Evolutionary conservation across 2,329 filamentous ascomycete species (phyloP).

Genomic region (Talaromyces sp.): DNA sequence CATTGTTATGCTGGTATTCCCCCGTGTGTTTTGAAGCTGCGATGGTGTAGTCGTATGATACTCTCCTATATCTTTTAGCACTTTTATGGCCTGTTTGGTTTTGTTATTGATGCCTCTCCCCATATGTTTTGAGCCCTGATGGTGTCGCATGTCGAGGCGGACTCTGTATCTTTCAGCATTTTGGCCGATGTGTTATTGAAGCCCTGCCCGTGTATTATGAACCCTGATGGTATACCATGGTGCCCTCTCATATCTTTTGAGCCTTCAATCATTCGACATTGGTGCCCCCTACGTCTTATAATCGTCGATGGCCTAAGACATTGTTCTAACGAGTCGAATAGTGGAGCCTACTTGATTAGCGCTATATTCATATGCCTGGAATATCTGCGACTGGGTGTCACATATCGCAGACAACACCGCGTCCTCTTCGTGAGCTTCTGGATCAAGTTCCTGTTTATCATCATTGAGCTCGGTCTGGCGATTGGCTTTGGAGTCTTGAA

Average conservation of each 20-base stretch:
- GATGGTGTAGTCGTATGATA: background rate
- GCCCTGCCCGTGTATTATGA: background rate
- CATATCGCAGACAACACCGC: slow-evolving; percentile 68
- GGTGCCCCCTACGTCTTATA: background rate
- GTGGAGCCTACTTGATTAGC: slow-evolving; percentile 74
- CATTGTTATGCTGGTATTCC: background rate
- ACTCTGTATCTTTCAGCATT: too few relatives aligned
- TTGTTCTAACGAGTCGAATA: slow-evolving; percentile 21
- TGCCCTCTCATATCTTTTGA: background rate
- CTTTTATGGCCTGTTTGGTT: background rate
- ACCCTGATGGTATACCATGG: background rate
- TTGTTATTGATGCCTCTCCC: background rate
- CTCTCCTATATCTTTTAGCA: background rate
- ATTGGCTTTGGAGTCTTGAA: slow-evolving; percentile 63
- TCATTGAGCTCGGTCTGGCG: slow-evolving; percentile 70
- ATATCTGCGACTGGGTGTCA: slow-evolving; percentile 79
- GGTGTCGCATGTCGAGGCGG: too few relatives aligned
- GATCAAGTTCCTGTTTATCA: slow-evolving; percentile 80
- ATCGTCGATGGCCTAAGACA: background rate
- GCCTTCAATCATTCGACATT: background rate
- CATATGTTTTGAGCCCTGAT: too few relatives aligned
- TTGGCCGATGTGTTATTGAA: too few relatives aligned
- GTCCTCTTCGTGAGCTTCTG: slow-evolving; percentile 78
- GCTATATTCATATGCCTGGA: slow-evolving; percentile 88
- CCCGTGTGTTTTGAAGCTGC: background rate